Base-by-base conservation (phyloP, 129 eudicot genomes). In the Helianthus annuus region DNA sequence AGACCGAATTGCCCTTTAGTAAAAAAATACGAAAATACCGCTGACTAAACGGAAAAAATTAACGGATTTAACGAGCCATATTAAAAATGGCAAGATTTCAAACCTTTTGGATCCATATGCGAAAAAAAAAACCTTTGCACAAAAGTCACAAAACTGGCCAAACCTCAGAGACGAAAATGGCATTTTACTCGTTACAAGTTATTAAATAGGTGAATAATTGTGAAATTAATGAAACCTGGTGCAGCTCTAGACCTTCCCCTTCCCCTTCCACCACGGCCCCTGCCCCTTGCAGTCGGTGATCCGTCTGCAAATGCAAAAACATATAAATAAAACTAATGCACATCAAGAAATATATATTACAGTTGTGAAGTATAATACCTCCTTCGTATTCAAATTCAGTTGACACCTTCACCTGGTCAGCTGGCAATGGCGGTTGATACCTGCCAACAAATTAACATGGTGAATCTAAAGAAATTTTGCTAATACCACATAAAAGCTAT, bases 231-330 rank as follows among this genome's bases (percentile, higher is more conserved):
- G 22, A 62, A 79, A 88, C 99, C 92, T 36, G 82, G 75, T 68
- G 69, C 74, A 16, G 79, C 91, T 84, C 98, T 94, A 53, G 86
- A 79, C 71, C 99, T 81, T 76, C 99, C 92, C 69, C 98, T 77
- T 29, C 95, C 91, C 65, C 97, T 85, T 57, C 97, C 96, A 74
- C 93, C 91, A 73, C 95, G 95, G 22, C 99, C 97, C 80, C 98
- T 82, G 80, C 99, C 92, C 74, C 96, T 83, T 68, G 85, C 95
- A 77, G 79, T 74, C 58, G 96, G 99, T 48, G 97, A 94, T 48
- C 97, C 96, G 62, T 90, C 99, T 94, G 74, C 69, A 83, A 12
- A 61, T 64, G 44, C 10, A 46, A 64, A 10, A 22, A 77, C 6
- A 52, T 64, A 24, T 71, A 14, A 75, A 14, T 59, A 46, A 46